A percentile compares a stretch with the other conserved stretches of the same genome.
Evolutionary conservation across 805 yeast genomes (phyloP).

Genomic region (Yarrowia phangngaensis): DNA sequence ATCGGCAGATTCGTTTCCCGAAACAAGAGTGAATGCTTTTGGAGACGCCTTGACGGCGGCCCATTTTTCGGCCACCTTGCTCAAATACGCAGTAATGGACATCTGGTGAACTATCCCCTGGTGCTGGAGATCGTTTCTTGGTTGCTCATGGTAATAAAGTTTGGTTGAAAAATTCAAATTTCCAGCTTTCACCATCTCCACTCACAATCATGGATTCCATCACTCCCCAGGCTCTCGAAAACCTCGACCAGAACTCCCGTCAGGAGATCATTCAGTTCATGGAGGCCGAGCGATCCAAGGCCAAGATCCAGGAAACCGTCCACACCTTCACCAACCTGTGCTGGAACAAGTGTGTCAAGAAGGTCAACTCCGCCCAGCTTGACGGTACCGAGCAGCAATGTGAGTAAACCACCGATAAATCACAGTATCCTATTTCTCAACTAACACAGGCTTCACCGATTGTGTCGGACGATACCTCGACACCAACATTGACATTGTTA

Average conservation of each 20-base stretch:
- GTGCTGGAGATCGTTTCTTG: background rate
- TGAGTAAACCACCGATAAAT: conserved; percentile 29
- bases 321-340: conserved; percentile 88
- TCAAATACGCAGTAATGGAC: conserved; percentile 5
- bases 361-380: conserved; percentile 44
- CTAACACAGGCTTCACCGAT: conserved; percentile 47
- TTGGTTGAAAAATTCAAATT: conserved; percentile 11
- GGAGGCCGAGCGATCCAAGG: conserved; percentile 78
- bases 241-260: conserved; percentile 64
- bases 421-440: background rate
- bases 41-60: conserved; percentile 21
- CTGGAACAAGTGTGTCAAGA: conserved; percentile 74
- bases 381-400: conserved; percentile 63
- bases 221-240: conserved; percentile 44
- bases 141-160: background rate
- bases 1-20: conserved; percentile 82
- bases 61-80: conserved; percentile 16
- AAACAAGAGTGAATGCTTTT: conserved; percentile 43
- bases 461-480: conserved; percentile 85
- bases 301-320: conserved; percentile 76
- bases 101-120: background rate
- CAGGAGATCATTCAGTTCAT: conserved; percentile 71
- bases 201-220: conserved; percentile 34
- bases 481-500: conserved; percentile 79
- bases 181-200: background rate